A percentile compares a stretch with the other conserved stretches of the same genome.
phyloP scores from a whole-genome alignment of 2,329 filamentous ascomycete genomes.

The Aspergillus udagawae region DNA sequence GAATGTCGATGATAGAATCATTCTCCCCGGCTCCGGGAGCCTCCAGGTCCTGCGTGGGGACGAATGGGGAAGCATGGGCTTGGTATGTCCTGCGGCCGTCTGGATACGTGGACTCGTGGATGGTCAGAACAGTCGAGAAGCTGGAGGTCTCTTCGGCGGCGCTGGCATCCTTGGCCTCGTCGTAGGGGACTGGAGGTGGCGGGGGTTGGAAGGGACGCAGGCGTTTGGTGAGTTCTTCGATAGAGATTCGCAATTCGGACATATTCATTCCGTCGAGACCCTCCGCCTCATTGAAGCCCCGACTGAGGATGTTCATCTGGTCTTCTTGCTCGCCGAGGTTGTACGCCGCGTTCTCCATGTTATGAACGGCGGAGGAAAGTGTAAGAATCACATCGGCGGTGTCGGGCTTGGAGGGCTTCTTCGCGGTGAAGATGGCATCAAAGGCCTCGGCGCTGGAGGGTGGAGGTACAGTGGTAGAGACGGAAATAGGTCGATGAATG shows the following conservation, averaged over 20 bases:
- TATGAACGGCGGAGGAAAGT: conserved; percentile 48
- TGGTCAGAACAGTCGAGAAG: conserved; percentile 49
- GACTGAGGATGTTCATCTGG: conserved; percentile 25
- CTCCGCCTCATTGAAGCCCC: conserved; percentile 21
- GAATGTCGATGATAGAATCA: conserved; percentile 54
- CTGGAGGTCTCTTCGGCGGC: conserved; percentile 35
- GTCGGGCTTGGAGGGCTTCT: conserved; percentile 43
- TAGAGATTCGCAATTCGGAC: conserved; percentile 61
- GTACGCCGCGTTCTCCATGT: conserved; percentile 40
- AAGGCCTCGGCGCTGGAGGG: conserved; percentile 70
- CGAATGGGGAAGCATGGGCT: conserved; percentile 49
- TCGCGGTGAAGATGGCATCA: conserved; percentile 73
- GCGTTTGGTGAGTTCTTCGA: conserved; percentile 64
- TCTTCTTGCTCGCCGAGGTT: conserved; percentile 32
- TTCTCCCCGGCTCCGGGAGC: conserved; percentile 27
- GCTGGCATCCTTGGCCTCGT: conserved; percentile 35
- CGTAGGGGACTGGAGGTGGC: conserved; percentile 66
- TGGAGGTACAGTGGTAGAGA: conserved; percentile 75
- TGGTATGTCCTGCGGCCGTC: conserved; percentile 51
- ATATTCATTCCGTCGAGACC: conserved; percentile 46
- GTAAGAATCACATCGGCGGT: conserved; percentile 62
- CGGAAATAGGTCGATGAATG: conserved; percentile 87
- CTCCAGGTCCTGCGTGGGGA: conserved; percentile 38
- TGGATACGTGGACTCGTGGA: conserved; percentile 50
- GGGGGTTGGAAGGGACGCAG: conserved; percentile 81